Conservation (phyloP, 108 stramenopile species). For the Mediolabrus comicus region DNA sequence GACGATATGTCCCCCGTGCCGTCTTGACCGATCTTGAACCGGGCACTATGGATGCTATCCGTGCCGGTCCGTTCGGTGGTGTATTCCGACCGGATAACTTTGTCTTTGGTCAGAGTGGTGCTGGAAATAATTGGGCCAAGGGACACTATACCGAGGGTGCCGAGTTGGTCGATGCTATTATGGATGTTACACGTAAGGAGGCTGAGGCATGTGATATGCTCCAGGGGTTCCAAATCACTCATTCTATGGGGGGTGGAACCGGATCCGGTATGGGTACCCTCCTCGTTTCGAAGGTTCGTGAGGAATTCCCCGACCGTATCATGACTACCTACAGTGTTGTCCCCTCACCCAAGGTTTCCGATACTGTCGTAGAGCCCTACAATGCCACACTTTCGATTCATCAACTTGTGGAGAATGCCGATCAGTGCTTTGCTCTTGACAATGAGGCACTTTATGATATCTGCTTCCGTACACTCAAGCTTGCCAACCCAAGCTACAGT, state of each 20-base stretch:
- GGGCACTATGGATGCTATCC: slow-evolving; percentile 87
- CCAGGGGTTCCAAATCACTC: slow-evolving; percentile 88
- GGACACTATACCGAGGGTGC: slow-evolving; percentile 91
- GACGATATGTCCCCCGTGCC: slow-evolving; percentile 86
- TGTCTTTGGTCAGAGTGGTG: slow-evolving; percentile 83
- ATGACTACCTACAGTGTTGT: slow-evolving; percentile 87
- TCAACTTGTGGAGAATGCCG: slow-evolving; percentile 90
- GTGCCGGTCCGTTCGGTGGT: slow-evolving; percentile 75
- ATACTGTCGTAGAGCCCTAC: slow-evolving; percentile 86
- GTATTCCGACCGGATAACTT: slow-evolving; percentile 89
- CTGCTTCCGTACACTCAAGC: slow-evolving; percentile 82
- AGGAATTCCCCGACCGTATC: slow-evolving; percentile 89
- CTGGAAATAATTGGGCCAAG: slow-evolving; percentile 91
- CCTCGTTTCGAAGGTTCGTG: slow-evolving; percentile 81
- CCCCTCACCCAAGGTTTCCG: slow-evolving; percentile 86
- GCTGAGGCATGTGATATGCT: slow-evolving; percentile 84
- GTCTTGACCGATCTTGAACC: slow-evolving; percentile 78
- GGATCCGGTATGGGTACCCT: slow-evolving; percentile 87
- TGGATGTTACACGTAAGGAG: slow-evolving; percentile 88
- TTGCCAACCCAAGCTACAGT: slow-evolving; percentile 75
- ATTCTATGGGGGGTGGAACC: slow-evolving; percentile 89
- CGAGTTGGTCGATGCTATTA: slow-evolving; percentile 79
- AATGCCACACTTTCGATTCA: slow-evolving; percentile 87
- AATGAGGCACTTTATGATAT: slow-evolving; percentile 91
- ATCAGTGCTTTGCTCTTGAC: slow-evolving; percentile 87